Base-by-base conservation (phyloP, 164 flowering plant species). In the Aristolochia contorta region DNA sequence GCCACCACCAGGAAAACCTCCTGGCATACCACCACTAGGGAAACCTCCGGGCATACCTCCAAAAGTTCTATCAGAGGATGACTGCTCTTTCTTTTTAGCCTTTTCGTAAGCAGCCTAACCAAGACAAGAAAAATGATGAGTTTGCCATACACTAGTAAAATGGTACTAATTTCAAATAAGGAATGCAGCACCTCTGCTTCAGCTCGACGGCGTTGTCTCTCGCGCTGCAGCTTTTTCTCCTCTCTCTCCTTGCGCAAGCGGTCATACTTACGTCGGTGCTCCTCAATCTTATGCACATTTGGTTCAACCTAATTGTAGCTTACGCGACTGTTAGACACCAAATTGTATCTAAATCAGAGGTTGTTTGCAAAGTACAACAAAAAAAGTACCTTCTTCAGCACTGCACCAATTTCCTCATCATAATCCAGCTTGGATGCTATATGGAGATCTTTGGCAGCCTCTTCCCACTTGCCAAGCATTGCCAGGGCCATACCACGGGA, bases 401-500 rank as follows among this genome's bases (percentile, higher is more conserved):
- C 86, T 53, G 87, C 76, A 66, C 41, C 64, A 16, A 92, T 83
- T 72, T 92, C 98, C 69, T 92, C 98, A 66, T 92, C 98, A 66
- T 74, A 89, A 69, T 92, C 98, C 25, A 92, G 47, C 50, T 75
- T 92, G 47, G 98, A 92, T 25, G 98, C 98, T 60, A 86, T 30
- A 64, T 93, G 98, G 56, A 93, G 89, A 77, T 93, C 98, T 74
- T 90, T 87, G 16, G 92, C 97, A 66, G 97, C 86, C 68, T 82
- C 90, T 72, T 73, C 94, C 98, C 98, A 92, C 50, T 79, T 84
- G 27, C 98, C 97, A 59, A 92, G 98, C 89, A 89, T 72, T 58
- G 94, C 82, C 20, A 74, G 65, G 16, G 98, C 98, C 57, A 92
- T 83, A 62, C 98, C 98, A 54, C 97, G 89, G 23, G 96, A 63